phyloP scores from a whole-genome alignment of 2,329 filamentous ascomycete species.

The Ceratocystiopsis minuta region DNA sequence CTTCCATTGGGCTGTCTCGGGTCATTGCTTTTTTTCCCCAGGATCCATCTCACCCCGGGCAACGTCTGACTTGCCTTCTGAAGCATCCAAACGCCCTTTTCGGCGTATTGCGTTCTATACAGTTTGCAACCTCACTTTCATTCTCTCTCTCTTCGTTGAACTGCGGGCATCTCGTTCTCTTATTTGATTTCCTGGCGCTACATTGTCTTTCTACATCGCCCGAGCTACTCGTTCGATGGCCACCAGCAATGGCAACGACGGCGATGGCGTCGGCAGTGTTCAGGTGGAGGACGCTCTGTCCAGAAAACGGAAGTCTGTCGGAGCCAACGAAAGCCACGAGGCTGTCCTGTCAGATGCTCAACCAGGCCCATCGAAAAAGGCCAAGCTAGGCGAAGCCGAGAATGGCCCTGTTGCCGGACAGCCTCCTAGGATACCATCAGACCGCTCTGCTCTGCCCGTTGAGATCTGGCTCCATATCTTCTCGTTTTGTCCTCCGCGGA shows the following conservation, averaged over 20 bases:
- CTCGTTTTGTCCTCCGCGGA: slow-evolving; percentile 42
- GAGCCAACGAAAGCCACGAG: too few relatives aligned
- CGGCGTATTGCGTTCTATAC: not conserved
- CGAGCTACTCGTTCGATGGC: too few relatives aligned
- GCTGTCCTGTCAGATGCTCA: not conserved
- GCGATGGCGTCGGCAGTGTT: not conserved
- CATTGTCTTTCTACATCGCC: not conserved
- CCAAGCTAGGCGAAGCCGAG: slow-evolving; percentile 10
- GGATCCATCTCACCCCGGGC: too few relatives aligned
- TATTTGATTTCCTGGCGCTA: not conserved
- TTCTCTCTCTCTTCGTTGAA: not conserved
- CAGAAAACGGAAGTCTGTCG: slow-evolving; percentile 13
- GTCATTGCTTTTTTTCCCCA: too few relatives aligned
- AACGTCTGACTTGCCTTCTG: too few relatives aligned
- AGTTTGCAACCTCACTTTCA: not conserved
- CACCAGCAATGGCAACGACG: too few relatives aligned
- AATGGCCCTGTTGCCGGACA: too few relatives aligned
- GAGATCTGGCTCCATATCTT: slow-evolving; percentile 57
- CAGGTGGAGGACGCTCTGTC: slow-evolving; percentile 6
- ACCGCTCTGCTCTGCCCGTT: slow-evolving; percentile 27
- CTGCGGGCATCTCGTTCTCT: not conserved
- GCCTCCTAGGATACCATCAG: not conserved
- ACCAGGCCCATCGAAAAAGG: slow-evolving; percentile 12
- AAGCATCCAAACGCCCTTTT: too few relatives aligned
- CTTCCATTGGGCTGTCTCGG: too few relatives aligned